Evolutionary conservation across 2,329 filamentous ascomycete genomes (phyloP).

Genomic region (Venturiaceae sp.): DNA sequence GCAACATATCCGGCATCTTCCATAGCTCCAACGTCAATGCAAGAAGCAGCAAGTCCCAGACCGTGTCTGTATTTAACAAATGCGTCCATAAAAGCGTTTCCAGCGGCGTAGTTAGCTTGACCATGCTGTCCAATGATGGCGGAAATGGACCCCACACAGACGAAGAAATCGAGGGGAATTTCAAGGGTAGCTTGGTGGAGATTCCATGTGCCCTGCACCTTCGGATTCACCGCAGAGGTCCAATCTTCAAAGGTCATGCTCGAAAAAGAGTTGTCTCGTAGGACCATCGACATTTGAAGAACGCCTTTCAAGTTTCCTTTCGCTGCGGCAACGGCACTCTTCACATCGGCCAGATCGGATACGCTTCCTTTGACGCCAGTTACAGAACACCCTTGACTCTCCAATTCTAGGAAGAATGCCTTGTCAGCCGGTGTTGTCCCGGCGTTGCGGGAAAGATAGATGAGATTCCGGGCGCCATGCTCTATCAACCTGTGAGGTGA

Average conservation of each 20-base stretch:
- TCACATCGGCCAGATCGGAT: neutral
- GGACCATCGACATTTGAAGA: slow-evolving; percentile 37
- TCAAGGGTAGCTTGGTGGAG: slow-evolving; percentile 13
- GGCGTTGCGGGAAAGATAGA: neutral
- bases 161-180: slow-evolving; percentile 18
- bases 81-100: slow-evolving; percentile 21
- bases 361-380: slow-evolving; percentile 7
- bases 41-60: slow-evolving; percentile 10
- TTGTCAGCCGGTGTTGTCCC: neutral
- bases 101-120: slow-evolving; percentile 18
- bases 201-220: slow-evolving; percentile 19
- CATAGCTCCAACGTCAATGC: slow-evolving; percentile 5
- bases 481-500: too few species aligned
- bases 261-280: slow-evolving; percentile 13
- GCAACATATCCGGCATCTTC: neutral
- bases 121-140: slow-evolving; percentile 12
- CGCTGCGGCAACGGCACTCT: neutral
- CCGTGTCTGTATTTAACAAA: slow-evolving; percentile 15
- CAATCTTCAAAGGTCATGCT: slow-evolving; percentile 8
- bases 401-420: neutral
- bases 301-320: slow-evolving; percentile 28
- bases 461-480: slow-evolving; percentile 11
- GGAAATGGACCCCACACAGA: slow-evolving; percentile 14
- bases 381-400: neutral
- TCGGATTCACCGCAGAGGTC: slow-evolving; percentile 12